Percentiles rank a stretch among this genome's conserved stretches.
phyloP scores from a whole-genome alignment of 257 asterid species.

The Jaltomata sinuosa region DNA sequence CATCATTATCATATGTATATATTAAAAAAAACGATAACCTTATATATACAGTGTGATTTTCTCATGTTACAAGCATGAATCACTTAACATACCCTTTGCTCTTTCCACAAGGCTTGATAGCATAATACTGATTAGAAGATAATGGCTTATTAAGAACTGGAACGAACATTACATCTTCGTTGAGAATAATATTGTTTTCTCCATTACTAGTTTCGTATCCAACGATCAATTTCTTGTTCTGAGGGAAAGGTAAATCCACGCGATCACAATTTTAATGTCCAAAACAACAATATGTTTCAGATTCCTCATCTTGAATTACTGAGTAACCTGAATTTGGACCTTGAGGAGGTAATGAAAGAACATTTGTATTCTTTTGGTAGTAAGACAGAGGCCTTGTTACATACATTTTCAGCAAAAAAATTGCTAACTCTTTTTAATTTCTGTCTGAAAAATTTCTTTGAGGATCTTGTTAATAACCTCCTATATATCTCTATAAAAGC shows the following conservation, averaged over 20 bases:
- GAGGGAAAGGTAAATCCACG: conserved; percentile 42
- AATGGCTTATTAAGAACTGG: conserved; percentile 43
- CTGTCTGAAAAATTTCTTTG: too few species aligned
- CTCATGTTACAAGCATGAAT: not conserved
- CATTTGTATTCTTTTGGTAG: conserved; percentile 20
- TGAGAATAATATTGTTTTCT: not conserved
- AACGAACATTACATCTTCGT: conserved; percentile 25
- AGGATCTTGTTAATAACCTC: too few species aligned
- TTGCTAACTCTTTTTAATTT: too few species aligned
- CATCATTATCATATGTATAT: not conserved
- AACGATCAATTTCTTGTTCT: conserved; percentile 35
- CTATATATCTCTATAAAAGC: too few species aligned
- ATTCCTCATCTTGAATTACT: conserved; percentile 52
- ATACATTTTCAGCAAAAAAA: conserved; percentile 21
- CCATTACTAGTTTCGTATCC: not conserved
- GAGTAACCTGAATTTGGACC: conserved; percentile 58
- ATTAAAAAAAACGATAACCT: too few species aligned
- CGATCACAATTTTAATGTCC: conserved; percentile 33
- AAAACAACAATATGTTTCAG: conserved; percentile 34
- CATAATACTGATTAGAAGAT: conserved; percentile 46
- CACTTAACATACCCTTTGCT: conserved; percentile 45
- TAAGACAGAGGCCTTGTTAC: conserved; percentile 48
- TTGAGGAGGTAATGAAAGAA: conserved; percentile 15
- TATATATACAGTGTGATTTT: not conserved
- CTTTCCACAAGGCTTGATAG: conserved; percentile 31